phyloP scores from a whole-genome alignment of 202 grass and related monocot genomes.

The Digitaria exilis region DNA sequence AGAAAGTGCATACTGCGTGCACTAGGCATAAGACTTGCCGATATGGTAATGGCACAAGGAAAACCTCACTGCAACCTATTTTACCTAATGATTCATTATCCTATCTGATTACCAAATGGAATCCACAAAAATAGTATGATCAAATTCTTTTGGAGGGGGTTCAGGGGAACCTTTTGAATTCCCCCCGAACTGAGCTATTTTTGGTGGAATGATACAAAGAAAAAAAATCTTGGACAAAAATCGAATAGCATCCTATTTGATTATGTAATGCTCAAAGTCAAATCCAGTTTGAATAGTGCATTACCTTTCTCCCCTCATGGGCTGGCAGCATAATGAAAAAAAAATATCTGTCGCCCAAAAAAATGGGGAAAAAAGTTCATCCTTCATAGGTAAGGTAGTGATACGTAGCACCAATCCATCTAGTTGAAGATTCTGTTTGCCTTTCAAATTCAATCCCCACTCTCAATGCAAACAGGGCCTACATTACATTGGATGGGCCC shows the following conservation, averaged over 20 bases:
- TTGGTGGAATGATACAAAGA: neutral
- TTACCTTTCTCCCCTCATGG: neutral
- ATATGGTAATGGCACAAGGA: conserved; percentile 23
- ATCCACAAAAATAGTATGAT: neutral
- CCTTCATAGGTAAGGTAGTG: neutral
- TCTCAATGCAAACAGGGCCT: neutral
- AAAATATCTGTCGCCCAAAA: too few relatives aligned
- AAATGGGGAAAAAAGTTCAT: neutral
- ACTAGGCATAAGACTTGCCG: neutral
- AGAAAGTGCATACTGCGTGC: neutral
- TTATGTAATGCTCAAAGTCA: neutral
- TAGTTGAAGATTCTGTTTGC: neutral
- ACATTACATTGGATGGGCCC: neutral
- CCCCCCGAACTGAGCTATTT: too few relatives aligned
- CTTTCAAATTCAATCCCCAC: neutral
- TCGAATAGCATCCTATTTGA: neutral
- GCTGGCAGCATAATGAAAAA: neutral
- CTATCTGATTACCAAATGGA: neutral
- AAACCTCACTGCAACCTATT: neutral
- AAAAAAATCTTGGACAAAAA: neutral
- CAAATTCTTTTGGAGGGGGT: too few relatives aligned
- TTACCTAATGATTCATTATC: neutral
- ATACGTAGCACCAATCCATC: neutral
- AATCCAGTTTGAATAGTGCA: neutral
- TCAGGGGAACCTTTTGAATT: too few relatives aligned